Evolutionary conservation across 108 stramenopile genomes (phyloP).

Genomic region (Fragilariopsis cylindrus): DNA sequence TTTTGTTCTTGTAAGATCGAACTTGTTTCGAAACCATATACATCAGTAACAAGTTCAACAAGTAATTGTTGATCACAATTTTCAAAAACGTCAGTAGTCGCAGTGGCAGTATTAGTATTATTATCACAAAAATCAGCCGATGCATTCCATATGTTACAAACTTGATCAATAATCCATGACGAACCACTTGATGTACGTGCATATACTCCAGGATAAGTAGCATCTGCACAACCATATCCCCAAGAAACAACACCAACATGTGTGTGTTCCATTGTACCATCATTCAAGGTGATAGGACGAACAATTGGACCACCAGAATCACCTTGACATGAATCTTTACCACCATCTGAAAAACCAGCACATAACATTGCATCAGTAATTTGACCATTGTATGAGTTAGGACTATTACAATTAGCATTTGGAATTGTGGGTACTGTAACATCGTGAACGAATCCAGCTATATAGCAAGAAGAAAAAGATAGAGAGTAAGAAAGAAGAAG

Average conservation of each 20-base stretch:
- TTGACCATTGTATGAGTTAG: conserved; percentile 13
- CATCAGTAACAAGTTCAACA: not conserved
- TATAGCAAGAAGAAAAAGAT: too few species aligned
- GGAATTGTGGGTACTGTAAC: conserved; percentile 28
- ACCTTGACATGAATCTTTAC: conserved; percentile 59
- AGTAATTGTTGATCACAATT: not conserved
- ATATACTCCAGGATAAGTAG: conserved; percentile 54
- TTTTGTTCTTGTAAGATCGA: not conserved
- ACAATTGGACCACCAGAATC: conserved; percentile 55
- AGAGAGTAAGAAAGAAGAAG: too few species aligned
- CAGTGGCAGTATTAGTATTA: conserved; percentile 4
- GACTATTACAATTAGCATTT: conserved; percentile 16
- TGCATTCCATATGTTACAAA: conserved; percentile 20
- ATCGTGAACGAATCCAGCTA: conserved; percentile 26
- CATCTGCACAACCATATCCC: conserved; percentile 55
- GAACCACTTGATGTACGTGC: conserved; percentile 27
- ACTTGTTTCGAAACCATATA: not conserved
- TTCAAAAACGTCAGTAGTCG: conserved; percentile 1
- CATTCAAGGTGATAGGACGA: conserved; percentile 19
- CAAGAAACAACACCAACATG: conserved; percentile 63
- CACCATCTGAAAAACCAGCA: conserved; percentile 29
- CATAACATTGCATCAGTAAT: conserved; percentile 37
- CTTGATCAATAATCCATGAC: conserved; percentile 39
- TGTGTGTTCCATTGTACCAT: not conserved
- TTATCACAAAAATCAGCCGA: conserved; percentile 20